Base-by-base conservation (phyloP, 1,139 yeast genomes). In the Meyerozyma carpophila region DNA sequence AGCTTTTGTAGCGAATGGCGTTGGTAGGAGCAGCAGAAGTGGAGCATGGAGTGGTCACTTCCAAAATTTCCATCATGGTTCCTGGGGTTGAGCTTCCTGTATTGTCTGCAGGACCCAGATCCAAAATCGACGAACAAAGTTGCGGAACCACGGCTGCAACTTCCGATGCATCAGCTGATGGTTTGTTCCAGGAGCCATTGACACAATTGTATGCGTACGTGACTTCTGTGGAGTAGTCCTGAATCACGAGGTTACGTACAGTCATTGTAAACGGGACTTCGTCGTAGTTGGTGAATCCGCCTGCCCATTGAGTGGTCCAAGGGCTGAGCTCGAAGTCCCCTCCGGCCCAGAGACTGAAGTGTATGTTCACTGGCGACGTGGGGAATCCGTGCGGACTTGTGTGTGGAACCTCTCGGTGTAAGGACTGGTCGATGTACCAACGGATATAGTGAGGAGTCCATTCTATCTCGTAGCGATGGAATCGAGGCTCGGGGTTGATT, bases 291-390 rank as follows among this genome's bases (percentile, higher is more conserved):
- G 74, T 69, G 29, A 53, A 52, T 13, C 73, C 74, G 2, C 75
- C 77, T 14, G 77, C 68, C 66, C 77, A 66, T 50, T 66, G 70
- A 49, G 75, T 73, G 42, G 79, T 73, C 37, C 77, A 34, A 9
- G 5, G 21, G 14, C 51, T 81, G 58, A 74, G 66, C 47, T 69
- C 70, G 31, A 67, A 66, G 43, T 71, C 64, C 50, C 75, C 77
- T 39, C 81, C 78, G 6, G 57, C 57, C 55, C 51, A 51, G 11
- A 49, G 37, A 25, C 55, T 49, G 18, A 49, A 38, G 32, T 44
- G 40, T 20, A 51, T 46, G 11, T 44, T 37, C 73, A 68, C 67
- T 24, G 77, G 77, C 6, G 70, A 59, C 5, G 49, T 31, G 3
- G 77, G 76, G 40, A 55, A 63, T 9, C 73, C 74, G 39, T 68